Evolutionary conservation across 805 yeast genomes (phyloP).

Genomic region (Jamesozyma rosinii): DNA sequence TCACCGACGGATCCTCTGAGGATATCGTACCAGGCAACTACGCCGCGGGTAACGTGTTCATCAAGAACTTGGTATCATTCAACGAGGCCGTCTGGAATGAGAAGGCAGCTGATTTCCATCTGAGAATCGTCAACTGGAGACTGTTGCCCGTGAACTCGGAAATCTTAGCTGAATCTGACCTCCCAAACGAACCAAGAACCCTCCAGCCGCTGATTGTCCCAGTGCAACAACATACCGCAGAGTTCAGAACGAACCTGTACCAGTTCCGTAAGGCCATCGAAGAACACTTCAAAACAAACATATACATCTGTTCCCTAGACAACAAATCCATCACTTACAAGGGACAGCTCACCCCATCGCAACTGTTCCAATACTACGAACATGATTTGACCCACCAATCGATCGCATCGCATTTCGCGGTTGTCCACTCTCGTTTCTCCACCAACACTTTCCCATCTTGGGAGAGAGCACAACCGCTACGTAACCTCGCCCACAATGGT

Average conservation of each 20-base stretch:
- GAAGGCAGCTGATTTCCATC: conserved; percentile 68
- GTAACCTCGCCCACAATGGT: conserved; percentile 98
- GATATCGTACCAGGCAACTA: conserved; percentile 76
- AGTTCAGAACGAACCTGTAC: conserved; percentile 18
- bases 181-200: conserved; percentile 81
- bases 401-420: conserved; percentile 89
- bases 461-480: conserved; percentile 97
- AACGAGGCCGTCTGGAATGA: conserved; percentile 28
- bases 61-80: conserved; percentile 31
- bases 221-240: neutral
- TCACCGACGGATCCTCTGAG: conserved; percentile 49
- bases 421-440: conserved; percentile 94
- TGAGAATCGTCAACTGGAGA: conserved; percentile 90
- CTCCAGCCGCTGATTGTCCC: conserved; percentile 89
- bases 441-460: conserved; percentile 99
- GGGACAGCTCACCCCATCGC: conserved; percentile 95
- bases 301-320: conserved; percentile 82
- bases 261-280: conserved; percentile 3
- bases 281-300: conserved; percentile 38
- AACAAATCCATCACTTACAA: conserved; percentile 61
- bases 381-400: conserved; percentile 77
- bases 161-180: conserved; percentile 87
- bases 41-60: conserved; percentile 60
- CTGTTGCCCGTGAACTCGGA: conserved; percentile 90
- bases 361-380: conserved; percentile 89